phyloP scores from a whole-genome alignment of 148 eudicot genomes.

The Pouteria glomerata region DNA sequence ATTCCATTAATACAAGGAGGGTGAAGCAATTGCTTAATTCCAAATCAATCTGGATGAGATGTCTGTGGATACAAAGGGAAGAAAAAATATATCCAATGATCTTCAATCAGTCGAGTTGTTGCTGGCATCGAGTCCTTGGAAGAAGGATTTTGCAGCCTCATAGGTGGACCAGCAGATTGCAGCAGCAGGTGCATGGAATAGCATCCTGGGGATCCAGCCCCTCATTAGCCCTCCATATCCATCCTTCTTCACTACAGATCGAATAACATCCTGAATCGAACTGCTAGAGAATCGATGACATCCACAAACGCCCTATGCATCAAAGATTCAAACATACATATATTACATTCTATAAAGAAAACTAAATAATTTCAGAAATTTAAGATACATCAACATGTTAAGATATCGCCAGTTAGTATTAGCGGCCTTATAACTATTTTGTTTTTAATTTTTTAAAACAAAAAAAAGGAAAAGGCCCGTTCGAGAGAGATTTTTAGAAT shows the following conservation, averaged over 20 bases:
- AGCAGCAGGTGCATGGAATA: conserved; percentile 58
- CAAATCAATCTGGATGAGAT: conserved; percentile 3
- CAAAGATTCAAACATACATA: neutral
- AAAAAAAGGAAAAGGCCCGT: too few species aligned
- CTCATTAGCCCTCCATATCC: conserved; percentile 47
- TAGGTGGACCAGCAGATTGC: conserved; percentile 58
- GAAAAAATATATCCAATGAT: neutral
- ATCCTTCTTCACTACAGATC: conserved; percentile 32
- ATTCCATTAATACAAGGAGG: neutral
- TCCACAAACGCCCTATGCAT: conserved; percentile 47
- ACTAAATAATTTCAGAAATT: too few species aligned
- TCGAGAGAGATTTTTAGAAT: too few species aligned
- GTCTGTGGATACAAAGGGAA: neutral
- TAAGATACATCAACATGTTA: too few species aligned
- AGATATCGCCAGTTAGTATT: too few species aligned
- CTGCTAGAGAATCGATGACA: conserved; percentile 43
- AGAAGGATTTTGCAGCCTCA: conserved; percentile 45
- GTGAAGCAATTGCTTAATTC: conserved; percentile 2
- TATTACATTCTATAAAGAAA: neutral
- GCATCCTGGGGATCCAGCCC: conserved; percentile 50
- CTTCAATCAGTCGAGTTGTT: conserved; percentile 27
- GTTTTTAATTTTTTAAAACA: too few species aligned
- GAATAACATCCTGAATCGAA: conserved; percentile 33
- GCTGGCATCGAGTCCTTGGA: conserved; percentile 28
- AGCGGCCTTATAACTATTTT: too few species aligned